Evolutionary conservation across 176 grass and related monocot species (phyloP), one percentile per base, ranked within the genome.

Genomic region (Puccinellia tenuiflora): DNA sequence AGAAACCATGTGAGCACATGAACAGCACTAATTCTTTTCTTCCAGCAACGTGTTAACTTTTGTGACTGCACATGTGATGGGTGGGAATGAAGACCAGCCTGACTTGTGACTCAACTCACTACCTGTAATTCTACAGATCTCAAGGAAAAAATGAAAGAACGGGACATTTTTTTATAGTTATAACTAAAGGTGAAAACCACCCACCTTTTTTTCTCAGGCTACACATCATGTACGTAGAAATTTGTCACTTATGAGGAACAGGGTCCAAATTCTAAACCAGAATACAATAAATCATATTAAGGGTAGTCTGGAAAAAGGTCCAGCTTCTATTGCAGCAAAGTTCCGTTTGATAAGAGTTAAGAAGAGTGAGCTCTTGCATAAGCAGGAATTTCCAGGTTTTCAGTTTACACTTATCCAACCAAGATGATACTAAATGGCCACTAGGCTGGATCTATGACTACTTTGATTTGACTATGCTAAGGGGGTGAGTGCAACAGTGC

Each of bases 1-100:
- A 81, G 42, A 61, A 37, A 52, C 81, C 88, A 93, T 87, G 91
- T 93, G 91, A 87, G 76, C 85, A 93, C 85, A 90, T 93, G 91
- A 85, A 82, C 73, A 60, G 17, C 81, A 81, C 83, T 68, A 35
- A 67, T 86, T 87, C 29, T 72, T 85, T 81, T 81, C 81, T 86
- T 83, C 37, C 26, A 54, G 38, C 60, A 51, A 78, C 72, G 72
- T 59, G 79, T 65, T 92, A 86, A 34, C 81, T 80, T 79, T 61
- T 85, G 64, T 82, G 71, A 81, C 76, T 74, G 81, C 84, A 81
- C 91, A 90, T 87, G 87, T 30, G 76, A 82, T 28, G 39, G 68
- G 64, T 80, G 75, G 75, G 68, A 86, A 84, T 75, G 75, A 75
- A 90, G 75, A 90, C 6, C 9, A 26, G 24, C 6, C 75, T 66